phyloP scores from a whole-genome alignment of 1,284 basidiomycete species.

The Erythrobasidium hasegawianum region DNA sequence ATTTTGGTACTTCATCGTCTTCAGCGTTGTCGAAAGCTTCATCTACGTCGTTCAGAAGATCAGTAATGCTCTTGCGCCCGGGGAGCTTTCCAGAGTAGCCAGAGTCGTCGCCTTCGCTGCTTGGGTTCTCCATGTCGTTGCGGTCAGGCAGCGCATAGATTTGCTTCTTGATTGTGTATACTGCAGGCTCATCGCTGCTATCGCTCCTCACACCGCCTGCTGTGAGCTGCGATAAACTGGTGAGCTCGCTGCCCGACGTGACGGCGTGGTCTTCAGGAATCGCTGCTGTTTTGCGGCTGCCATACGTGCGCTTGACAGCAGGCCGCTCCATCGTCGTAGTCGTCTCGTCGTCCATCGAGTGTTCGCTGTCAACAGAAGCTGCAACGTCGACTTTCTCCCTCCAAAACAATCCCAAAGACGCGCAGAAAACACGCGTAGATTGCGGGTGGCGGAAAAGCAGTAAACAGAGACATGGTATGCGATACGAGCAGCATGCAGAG shows the following conservation, averaged over 20 bases:
- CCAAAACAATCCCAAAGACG: too few relatives aligned
- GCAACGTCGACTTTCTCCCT: too few relatives aligned
- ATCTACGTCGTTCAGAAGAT: not conserved
- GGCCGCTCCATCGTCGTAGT: not conserved
- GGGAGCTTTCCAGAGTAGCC: not conserved
- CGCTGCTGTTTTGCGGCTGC: conserved; percentile 10
- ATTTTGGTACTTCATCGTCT: not conserved
- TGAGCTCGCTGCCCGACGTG: conserved; percentile 22
- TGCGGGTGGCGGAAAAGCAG: too few relatives aligned
- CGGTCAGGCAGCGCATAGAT: too few relatives aligned
- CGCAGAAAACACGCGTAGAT: too few relatives aligned
- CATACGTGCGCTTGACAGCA: conserved; percentile 19
- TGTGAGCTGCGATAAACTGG: conserved; percentile 21
- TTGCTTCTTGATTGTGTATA: too few relatives aligned
- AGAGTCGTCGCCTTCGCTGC: conserved; percentile 1
- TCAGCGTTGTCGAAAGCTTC: not conserved
- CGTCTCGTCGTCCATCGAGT: too few relatives aligned
- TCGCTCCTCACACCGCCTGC: not conserved
- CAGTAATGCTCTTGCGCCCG: not conserved
- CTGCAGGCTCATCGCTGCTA: too few relatives aligned
- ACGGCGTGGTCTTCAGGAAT: not conserved
- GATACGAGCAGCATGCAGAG: too few relatives aligned
- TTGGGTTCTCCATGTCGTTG: not conserved
- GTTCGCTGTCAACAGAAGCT: too few relatives aligned
- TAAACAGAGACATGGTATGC: too few relatives aligned